A percentile compares a stretch with the other conserved stretches of the same genome.
These are phyloP conservation scores for Fomes fomentarius DNA, from an alignment of 1,284 basidiomycete species.

Conservation along the genomic window DNA sequence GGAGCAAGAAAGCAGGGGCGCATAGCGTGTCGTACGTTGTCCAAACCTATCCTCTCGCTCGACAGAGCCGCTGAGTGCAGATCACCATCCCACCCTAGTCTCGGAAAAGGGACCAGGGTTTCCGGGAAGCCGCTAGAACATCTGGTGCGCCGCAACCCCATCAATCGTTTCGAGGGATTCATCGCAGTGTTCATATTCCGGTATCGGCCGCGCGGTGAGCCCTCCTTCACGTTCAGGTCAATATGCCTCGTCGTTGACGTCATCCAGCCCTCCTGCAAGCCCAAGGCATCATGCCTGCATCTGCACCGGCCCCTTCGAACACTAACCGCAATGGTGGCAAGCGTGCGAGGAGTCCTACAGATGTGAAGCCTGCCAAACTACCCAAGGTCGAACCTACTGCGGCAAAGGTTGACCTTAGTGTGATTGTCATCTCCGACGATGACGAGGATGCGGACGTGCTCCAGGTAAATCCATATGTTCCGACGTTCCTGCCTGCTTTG, in stretches of 20 bases:
- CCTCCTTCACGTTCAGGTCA: neutral
- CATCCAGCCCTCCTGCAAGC: slow-evolving; percentile 9
- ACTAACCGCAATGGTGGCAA: neutral
- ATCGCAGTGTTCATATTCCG: slow-evolving; percentile 11
- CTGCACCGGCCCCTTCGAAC: neutral
- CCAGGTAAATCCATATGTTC: neutral
- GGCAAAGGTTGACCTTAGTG: neutral
- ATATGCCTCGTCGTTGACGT: no score
- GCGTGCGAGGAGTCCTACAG: neutral
- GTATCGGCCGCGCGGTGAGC: neutral
- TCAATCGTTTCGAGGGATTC: slow-evolving; percentile 1
- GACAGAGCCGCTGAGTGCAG: neutral
- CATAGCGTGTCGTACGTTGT: slow-evolving; percentile 24
- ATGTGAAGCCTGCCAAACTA: neutral
- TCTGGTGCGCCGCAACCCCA: neutral
- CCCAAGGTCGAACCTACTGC: neutral
- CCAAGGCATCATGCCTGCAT: neutral
- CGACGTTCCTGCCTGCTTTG: neutral
- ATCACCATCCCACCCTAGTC: neutral
- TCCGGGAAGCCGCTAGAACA: neutral
- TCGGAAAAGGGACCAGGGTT: neutral
- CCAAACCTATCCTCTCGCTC: neutral
- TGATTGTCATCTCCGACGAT: slow-evolving; percentile 9
- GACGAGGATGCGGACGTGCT: slow-evolving; percentile 4
- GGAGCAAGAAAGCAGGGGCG: slow-evolving; percentile 29